Base-by-base conservation (phyloP, 2,329 filamentous ascomycete species). In the Parasarocladium wereldwijsianum region DNA sequence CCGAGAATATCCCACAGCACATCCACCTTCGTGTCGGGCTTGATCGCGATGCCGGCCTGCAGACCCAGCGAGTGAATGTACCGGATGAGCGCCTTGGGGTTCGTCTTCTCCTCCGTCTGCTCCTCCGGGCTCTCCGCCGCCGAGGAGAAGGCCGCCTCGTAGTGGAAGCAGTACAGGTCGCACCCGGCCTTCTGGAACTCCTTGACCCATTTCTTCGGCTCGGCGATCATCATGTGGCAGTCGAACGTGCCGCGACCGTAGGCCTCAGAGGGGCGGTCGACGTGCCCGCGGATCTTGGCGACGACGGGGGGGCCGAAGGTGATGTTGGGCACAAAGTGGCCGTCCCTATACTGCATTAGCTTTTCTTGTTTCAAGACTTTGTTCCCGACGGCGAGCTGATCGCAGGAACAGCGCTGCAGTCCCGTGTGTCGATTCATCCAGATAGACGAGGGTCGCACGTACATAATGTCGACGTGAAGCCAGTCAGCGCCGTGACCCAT, bases 211-310 rank as follows among this genome's bases (percentile, higher is more conserved):
- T 85, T 86, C 66, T 96, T 92, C 42, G 90, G 90, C 86, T 98
- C 87, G 46, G 84, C 76, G 50, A 98, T 93, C 90, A 98, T 98
- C 90, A 98, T 96, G 59, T 98, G 90, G 67, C 90, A 98, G 58
- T 98, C 90, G 52, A 98, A 98, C 10, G 87, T 96, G 37, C 90
- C 90, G 43, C 76, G 80, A 31, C 81, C 85, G 41, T 78, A 64
- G 19, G 67, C 67, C 30, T 67, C 61, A 23, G 64, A 64, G 3
- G 85, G 86, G 42, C 68, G 66, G 34, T 83, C 76, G 44, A 98
- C 86, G 46, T 93, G 81, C 26, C 70, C 65, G 38, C 90, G 76
- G 45, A 98, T 90, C 63, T 87, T 93, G 43, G 84, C 87, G 26
- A 98, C 90, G 21, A 98, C 85, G 5, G 87, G 86, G 13, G 87